Conservation (phyloP, 805 yeast genomes). For the Hanseniaspora occidentalis region DNA sequence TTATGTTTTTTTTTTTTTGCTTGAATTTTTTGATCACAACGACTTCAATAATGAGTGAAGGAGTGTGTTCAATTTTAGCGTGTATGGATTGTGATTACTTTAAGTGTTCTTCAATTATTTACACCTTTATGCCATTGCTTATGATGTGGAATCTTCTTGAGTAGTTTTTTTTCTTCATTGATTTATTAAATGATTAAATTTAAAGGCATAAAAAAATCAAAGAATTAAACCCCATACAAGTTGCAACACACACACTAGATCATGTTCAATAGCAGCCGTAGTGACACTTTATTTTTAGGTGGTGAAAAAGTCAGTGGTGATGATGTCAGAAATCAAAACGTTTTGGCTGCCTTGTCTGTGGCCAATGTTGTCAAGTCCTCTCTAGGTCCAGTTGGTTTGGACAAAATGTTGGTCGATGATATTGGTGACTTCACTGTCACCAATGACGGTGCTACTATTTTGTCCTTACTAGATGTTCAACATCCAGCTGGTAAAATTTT, state of each 20-base stretch:
- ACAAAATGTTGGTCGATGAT: slow-evolving; percentile 97
- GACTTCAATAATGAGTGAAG: no score
- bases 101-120: no score
- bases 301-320: slow-evolving; percentile 95
- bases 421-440: slow-evolving; percentile 98
- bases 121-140: no score
- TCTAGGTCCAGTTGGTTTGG: slow-evolving; percentile 95
- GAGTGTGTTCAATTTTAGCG: no score
- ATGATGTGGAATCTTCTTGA: no score
- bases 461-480: slow-evolving; percentile 83
- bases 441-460: slow-evolving; percentile 96
- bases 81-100: no score
- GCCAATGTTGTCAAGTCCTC: slow-evolving; percentile 79
- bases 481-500: slow-evolving; percentile 98
- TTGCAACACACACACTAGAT: background rate
- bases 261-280: slow-evolving; percentile 69
- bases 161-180: no score
- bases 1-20: no score
- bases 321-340: slow-evolving; percentile 92
- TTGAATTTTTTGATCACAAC: no score
- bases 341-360: slow-evolving; percentile 80
- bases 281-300: slow-evolving; percentile 88
- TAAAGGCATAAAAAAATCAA: no score
- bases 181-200: no score
- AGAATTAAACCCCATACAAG: background rate